Percentiles rank a stretch among this genome's conserved stretches.
These are phyloP conservation scores for Candida sp. DNA, from an alignment of 1,139 yeast species.

Conservation along the genomic window DNA sequence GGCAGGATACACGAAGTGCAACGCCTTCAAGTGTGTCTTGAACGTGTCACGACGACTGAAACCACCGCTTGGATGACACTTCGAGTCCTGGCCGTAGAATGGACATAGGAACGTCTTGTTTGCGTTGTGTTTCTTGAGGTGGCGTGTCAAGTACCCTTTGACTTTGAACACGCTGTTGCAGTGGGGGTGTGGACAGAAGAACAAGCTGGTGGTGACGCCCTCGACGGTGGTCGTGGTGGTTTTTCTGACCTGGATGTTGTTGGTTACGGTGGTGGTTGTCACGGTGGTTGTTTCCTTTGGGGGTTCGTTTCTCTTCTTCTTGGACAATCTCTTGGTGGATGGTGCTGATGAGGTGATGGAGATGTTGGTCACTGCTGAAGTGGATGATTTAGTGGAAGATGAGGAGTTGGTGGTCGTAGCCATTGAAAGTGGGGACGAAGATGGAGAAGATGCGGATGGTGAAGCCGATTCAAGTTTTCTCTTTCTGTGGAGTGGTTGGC, in stretches of 20 bases:
- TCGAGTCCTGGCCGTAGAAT: conserved; percentile 48
- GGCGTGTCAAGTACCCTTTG: conserved; percentile 61
- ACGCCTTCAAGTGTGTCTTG: conserved; percentile 59
- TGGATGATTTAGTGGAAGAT: conserved; percentile 4
- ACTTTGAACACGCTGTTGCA: conserved; percentile 56
- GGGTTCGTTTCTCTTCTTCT: neutral
- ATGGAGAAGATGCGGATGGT: neutral
- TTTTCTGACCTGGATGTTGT: conserved; percentile 17
- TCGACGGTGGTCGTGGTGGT: conserved; percentile 14
- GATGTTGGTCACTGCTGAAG: neutral
- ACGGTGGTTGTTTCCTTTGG: conserved; percentile 6
- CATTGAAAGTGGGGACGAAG: neutral
- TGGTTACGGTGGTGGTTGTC: conserved; percentile 16
- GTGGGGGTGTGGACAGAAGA: conserved; percentile 33
- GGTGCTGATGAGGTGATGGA: neutral
- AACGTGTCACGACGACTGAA: conserved; percentile 63
- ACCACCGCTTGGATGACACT: conserved; percentile 65
- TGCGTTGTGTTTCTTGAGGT: conserved; percentile 54
- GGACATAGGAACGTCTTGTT: conserved; percentile 61
- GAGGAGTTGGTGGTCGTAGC: conserved; percentile 5
- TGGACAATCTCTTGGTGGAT: conserved; percentile 2
- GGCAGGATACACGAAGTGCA: conserved; percentile 63
- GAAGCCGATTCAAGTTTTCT: conserved; percentile 10
- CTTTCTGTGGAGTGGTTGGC: conserved; percentile 4
- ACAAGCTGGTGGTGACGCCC: conserved; percentile 13